A percentile compares a stretch with the other conserved stretches of the same genome.
phyloP scores from a whole-genome alignment of 805 yeast genomes.

The Metschnikowia dekortorum region DNA sequence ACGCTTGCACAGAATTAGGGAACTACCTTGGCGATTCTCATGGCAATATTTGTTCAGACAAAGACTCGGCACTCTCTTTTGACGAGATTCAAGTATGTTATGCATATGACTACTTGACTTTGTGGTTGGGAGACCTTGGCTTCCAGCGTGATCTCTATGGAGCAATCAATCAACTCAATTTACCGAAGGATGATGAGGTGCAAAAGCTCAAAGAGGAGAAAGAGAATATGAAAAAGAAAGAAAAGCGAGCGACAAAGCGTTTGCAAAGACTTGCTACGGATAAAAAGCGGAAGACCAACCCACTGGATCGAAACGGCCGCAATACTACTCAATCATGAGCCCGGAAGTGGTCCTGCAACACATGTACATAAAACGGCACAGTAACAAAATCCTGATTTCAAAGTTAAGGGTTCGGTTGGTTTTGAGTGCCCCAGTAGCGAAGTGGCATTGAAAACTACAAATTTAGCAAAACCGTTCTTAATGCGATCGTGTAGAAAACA shows the following conservation, averaged over 20 bases:
- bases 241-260: slow-evolving; percentile 36
- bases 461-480: background rate
- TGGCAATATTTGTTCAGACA: slow-evolving; percentile 21
- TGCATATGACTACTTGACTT: slow-evolving; percentile 38
- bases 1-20: slow-evolving; percentile 21
- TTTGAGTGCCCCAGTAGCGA: no score
- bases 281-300: slow-evolving; percentile 6
- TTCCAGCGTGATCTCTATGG: slow-evolving; percentile 24
- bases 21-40: slow-evolving; percentile 24
- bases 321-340: background rate
- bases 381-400: background rate
- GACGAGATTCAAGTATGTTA: slow-evolving; percentile 35
- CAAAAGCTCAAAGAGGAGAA: slow-evolving; percentile 21
- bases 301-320: background rate
- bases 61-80: slow-evolving; percentile 11
- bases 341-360: background rate
- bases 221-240: slow-evolving; percentile 23
- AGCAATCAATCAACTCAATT: slow-evolving; percentile 23
- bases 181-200: slow-evolving; percentile 13
- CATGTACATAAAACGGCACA: background rate
- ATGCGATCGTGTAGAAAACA: no score
- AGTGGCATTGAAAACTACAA: background rate
- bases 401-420: background rate
- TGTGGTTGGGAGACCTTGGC: slow-evolving; percentile 25
- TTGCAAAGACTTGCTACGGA: slow-evolving; percentile 22